These are phyloP conservation scores for Apodospora peruviana DNA, from an alignment of 495 filamentous ascomycete genomes.

Conservation along the genomic window DNA sequence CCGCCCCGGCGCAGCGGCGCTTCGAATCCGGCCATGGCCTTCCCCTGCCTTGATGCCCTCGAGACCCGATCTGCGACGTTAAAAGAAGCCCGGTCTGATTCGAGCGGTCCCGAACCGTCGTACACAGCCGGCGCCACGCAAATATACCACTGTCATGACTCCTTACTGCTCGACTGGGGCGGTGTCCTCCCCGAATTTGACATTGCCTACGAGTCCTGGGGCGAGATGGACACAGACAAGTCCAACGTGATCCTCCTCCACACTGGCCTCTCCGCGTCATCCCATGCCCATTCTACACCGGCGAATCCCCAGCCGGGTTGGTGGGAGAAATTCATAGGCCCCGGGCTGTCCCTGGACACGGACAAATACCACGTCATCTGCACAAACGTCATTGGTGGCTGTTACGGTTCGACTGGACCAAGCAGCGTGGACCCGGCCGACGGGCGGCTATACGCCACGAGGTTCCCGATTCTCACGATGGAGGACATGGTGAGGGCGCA, in stretches of 20 bases:
- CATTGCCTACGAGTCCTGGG: constrained; percentile 94
- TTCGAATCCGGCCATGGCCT: constrained; percentile 87
- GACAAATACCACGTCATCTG: constrained; percentile 90
- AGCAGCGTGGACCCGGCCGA: constrained; percentile 84
- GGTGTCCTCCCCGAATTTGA: constrained; percentile 80
- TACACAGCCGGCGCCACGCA: constrained; percentile 85
- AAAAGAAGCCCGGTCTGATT: constrained; percentile 51
- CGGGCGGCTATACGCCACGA: constrained; percentile 82
- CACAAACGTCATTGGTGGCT: constrained; percentile 94
- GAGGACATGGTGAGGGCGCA: constrained; percentile 97
- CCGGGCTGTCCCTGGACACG: constrained; percentile 80
- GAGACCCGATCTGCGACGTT: constrained; percentile 80
- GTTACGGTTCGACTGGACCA: constrained; percentile 93
- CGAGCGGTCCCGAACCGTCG: constrained; percentile 78
- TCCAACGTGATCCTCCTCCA: constrained; percentile 91
- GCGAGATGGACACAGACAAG: constrained; percentile 68
- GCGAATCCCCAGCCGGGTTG: constrained; percentile 85
- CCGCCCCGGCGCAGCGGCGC: constrained; percentile 34
- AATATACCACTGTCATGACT: constrained; percentile 63
- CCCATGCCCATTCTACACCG: constrained; percentile 86
- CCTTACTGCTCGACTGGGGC: constrained; percentile 88
- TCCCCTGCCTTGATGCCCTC: constrained; percentile 90
- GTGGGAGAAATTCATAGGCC: constrained; percentile 99
- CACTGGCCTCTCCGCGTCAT: constrained; percentile 91
- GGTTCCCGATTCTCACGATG: constrained; percentile 95